Evolutionary conservation across 352 stramenopile species (phyloP).

Genomic region (Phytophthora pistaciae): DNA sequence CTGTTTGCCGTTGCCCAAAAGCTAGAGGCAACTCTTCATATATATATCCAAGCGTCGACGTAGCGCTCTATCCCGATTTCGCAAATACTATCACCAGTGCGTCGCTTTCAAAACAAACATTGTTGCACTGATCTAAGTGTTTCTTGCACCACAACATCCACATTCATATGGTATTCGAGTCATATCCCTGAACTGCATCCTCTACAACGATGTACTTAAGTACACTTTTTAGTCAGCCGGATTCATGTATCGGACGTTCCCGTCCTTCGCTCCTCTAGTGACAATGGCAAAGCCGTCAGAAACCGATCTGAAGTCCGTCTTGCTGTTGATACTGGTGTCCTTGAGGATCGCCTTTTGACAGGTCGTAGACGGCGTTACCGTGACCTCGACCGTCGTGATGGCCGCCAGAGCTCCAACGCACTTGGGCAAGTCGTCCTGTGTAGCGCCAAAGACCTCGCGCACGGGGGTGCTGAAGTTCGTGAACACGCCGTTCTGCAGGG

Average conservation of each 20-base stretch:
- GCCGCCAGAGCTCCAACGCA: constrained; percentile 62
- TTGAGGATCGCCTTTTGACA: constrained; percentile 58
- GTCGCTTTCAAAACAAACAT: too few relatives aligned
- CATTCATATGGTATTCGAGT: background rate
- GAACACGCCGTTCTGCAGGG: constrained; percentile 77
- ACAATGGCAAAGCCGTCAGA: constrained; percentile 70
- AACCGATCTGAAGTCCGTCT: constrained; percentile 56
- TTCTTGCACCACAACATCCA: background rate
- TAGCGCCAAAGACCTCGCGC: constrained; percentile 56
- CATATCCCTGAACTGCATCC: background rate
- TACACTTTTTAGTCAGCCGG: constrained; percentile 20
- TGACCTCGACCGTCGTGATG: constrained; percentile 51
- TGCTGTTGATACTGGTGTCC: constrained; percentile 67
- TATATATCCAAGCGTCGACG: too few relatives aligned
- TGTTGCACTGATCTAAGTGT: too few relatives aligned
- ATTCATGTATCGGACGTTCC: constrained; percentile 66
- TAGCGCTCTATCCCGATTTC: too few relatives aligned
- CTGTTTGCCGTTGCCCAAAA: too few relatives aligned
- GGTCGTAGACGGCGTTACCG: constrained; percentile 42
- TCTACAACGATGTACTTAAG: background rate
- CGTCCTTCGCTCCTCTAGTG: constrained; percentile 57
- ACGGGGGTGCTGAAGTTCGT: constrained; percentile 79
- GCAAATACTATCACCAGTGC: too few relatives aligned
- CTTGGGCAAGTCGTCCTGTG: constrained; percentile 55
- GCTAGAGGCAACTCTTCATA: too few relatives aligned